phyloP scores from a whole-genome alignment of 345 rosid genomes.

The Linum usitatissimum region DNA sequence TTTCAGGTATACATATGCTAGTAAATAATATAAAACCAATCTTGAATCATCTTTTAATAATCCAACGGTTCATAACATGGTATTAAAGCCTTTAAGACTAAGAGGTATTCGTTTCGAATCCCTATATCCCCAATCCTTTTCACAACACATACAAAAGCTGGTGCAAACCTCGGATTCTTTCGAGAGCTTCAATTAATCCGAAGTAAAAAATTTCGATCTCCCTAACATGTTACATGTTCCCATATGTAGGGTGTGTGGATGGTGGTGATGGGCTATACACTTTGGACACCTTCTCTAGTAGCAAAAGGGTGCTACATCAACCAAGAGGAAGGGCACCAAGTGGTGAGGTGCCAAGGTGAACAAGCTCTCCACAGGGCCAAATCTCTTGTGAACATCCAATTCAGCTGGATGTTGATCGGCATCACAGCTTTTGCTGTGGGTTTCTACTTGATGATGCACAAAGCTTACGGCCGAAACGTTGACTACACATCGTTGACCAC shows the following conservation, averaged over 20 bases:
- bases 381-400: slow-evolving; percentile 59
- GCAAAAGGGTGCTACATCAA: slow-evolving; percentile 59
- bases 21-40: too few relatives aligned
- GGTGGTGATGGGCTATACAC: slow-evolving; percentile 53
- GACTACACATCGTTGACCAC: slow-evolving; percentile 41
- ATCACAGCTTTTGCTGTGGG: slow-evolving; percentile 30
- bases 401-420: slow-evolving; percentile 48
- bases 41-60: too few relatives aligned
- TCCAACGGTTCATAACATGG: too few relatives aligned
- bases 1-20: slow-evolving; percentile 26
- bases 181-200: too few relatives aligned
- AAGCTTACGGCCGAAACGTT: slow-evolving; percentile 23
- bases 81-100: too few relatives aligned
- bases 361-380: slow-evolving; percentile 59
- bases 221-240: too few relatives aligned
- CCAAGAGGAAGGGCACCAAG: slow-evolving; percentile 53
- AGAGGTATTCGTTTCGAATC: too few relatives aligned
- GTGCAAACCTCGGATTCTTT: too few relatives aligned
- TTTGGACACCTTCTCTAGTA: slow-evolving; percentile 60
- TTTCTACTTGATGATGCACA: slow-evolving; percentile 33
- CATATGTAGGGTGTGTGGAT: slow-evolving; percentile 49
- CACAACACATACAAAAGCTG: too few relatives aligned
- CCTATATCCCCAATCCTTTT: too few relatives aligned
- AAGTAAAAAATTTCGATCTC: too few relatives aligned
- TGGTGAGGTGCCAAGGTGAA: slow-evolving; percentile 44